Evolutionary conservation across 768 basidiomycete genomes (phyloP).

Genomic region (Roridomyces roridus): DNA sequence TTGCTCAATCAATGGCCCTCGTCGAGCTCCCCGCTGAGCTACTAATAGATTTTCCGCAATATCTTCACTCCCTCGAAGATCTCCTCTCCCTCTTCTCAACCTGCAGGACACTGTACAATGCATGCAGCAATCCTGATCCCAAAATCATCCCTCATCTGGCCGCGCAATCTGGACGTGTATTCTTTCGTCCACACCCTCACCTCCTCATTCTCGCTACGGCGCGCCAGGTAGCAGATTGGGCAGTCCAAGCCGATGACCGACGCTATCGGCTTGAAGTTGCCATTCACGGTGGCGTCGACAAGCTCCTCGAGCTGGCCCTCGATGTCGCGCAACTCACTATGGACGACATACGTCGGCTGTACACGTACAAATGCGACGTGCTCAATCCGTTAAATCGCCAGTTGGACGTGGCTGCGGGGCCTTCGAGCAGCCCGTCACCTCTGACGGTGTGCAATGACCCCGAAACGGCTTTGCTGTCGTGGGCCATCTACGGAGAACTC

Average conservation of each 20-base stretch:
- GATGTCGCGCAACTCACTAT: conserved; percentile 18
- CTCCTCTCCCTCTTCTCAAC: conserved; percentile 17
- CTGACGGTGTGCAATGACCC: conserved; percentile 16
- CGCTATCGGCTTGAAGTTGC: conserved; percentile 18
- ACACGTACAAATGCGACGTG: conserved; percentile 15
- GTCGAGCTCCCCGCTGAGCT: conserved; percentile 16
- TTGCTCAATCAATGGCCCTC: too few relatives aligned
- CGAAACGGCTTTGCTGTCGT: conserved; percentile 18
- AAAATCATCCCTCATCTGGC: conserved; percentile 21
- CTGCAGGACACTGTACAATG: conserved; percentile 10
- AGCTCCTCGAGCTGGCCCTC: conserved; percentile 21
- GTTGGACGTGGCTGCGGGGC: conserved; percentile 12
- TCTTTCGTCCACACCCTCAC: conserved; percentile 26
- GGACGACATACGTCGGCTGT: conserved; percentile 21
- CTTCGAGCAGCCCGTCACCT: neutral
- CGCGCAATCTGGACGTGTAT: conserved; percentile 19
- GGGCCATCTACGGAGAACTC: conserved; percentile 23
- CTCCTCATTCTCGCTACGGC: conserved; percentile 22
- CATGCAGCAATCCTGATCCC: conserved; percentile 13
- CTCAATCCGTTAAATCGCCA: conserved; percentile 16
- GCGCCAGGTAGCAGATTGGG: conserved; percentile 24
- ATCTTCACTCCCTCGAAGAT: conserved; percentile 21
- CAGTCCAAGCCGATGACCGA: conserved; percentile 11
- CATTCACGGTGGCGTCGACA: conserved; percentile 21
- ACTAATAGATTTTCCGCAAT: conserved; percentile 8